These are phyloP conservation scores for Podila clonocystis DNA, from an alignment of 192 early-diverging fungal genomes.

Conservation along the genomic window DNA sequence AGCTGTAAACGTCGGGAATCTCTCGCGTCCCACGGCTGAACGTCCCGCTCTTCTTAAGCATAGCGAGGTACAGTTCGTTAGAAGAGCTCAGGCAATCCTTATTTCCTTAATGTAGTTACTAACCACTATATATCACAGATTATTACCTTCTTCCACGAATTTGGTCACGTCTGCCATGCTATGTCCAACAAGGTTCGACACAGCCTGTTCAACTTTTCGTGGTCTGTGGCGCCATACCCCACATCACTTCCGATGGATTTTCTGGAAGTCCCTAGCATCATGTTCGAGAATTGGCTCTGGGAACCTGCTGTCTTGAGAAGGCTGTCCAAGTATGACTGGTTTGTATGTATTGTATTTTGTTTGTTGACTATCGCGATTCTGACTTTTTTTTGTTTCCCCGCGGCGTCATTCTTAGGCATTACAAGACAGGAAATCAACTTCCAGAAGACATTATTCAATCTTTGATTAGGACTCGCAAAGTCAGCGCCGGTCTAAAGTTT, in stretches of 20 bases:
- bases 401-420: conserved; percentile 67
- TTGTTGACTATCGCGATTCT: too few species aligned
- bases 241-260: conserved; percentile 84
- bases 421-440: conserved; percentile 74
- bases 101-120: too few species aligned
- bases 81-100: too few species aligned
- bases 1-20: conserved; percentile 48
- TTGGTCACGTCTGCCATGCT: conserved; percentile 67
- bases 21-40: conserved; percentile 60
- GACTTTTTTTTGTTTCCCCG: background rate
- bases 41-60: conserved; percentile 84
- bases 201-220: conserved; percentile 78
- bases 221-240: conserved; percentile 79
- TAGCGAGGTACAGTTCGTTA: conserved; percentile 62
- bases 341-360: too few species aligned
- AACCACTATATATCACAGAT: conserved; percentile 2
- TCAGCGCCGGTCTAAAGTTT: conserved; percentile 75
- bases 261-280: conserved; percentile 90
- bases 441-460: conserved; percentile 75
- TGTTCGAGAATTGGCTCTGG: conserved; percentile 90
- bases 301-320: conserved; percentile 64
- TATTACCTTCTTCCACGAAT: conserved; percentile 85
- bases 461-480: conserved; percentile 79
- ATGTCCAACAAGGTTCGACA: conserved; percentile 54
- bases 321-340: conserved; percentile 19